Evolutionary conservation across 2,329 filamentous ascomycete species (phyloP).

Genomic region (Aspergillus cejpii): DNA sequence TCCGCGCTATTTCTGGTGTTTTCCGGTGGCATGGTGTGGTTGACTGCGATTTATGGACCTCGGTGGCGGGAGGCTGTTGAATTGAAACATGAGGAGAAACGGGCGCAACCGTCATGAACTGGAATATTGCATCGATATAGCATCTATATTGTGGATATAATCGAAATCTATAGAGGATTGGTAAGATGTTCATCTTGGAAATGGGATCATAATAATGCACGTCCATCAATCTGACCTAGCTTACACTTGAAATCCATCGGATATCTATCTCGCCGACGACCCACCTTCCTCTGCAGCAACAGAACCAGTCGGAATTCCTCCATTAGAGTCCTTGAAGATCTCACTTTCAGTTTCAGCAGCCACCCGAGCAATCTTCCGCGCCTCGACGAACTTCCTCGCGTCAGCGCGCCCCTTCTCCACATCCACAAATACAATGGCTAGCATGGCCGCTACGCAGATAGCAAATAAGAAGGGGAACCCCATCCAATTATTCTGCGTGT

Average conservation of each 20-base stretch:
- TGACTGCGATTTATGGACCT: conserved; percentile 47
- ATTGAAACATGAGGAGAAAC: conserved; percentile 31
- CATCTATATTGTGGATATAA: background rate
- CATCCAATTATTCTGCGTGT: conserved; percentile 41
- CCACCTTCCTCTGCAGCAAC: background rate
- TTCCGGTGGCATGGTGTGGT: conserved; percentile 43
- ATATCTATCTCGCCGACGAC: background rate
- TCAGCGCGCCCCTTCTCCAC: conserved; percentile 39
- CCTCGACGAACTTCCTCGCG: conserved; percentile 33
- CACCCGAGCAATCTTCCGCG: conserved; percentile 27
- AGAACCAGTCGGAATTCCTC: background rate
- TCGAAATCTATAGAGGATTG: background rate
- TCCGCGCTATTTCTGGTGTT: conserved; percentile 52
- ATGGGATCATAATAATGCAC: no score
- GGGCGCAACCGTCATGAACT: background rate
- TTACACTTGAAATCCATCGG: no score
- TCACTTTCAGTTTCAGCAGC: conserved; percentile 15
- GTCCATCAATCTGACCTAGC: no score
- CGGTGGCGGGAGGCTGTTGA: conserved; percentile 52
- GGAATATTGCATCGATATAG: background rate
- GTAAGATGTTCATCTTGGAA: no score
- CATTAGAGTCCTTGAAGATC: background rate
- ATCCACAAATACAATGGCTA: conserved; percentile 38
- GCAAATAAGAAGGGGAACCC: conserved; percentile 41
- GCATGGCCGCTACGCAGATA: conserved; percentile 34